Evolutionary conservation across 31 red algal genomes (phyloP).

Genomic region (Odonthalia washingtoniensis): DNA sequence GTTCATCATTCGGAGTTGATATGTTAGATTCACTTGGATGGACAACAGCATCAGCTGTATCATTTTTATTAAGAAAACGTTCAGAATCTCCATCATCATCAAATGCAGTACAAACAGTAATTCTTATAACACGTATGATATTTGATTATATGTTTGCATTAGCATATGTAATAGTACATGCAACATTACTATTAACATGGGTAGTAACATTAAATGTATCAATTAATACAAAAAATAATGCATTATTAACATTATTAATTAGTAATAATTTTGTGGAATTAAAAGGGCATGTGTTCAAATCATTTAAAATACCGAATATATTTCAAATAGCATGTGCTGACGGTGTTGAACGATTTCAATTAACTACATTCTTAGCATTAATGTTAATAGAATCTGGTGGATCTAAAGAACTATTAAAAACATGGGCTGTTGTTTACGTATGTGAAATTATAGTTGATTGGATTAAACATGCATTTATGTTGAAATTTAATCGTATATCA

Average conservation of each 20-base stretch:
- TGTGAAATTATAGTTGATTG: constrained; percentile 88
- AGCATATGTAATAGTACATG: constrained; percentile 70
- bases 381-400: constrained; percentile 77
- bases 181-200: constrained; percentile 72
- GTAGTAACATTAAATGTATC: constrained; percentile 92
- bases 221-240: constrained; percentile 88
- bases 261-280: constrained; percentile 97
- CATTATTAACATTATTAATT: constrained; percentile 84
- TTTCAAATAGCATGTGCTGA: constrained; percentile 90
- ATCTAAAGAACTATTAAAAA: constrained; percentile 56
- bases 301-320: constrained; percentile 76
- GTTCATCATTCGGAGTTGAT: constrained; percentile 87
- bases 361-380: constrained; percentile 73
- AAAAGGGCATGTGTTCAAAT: constrained; percentile 86
- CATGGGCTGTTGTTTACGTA: constrained; percentile 63
- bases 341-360: constrained; percentile 85
- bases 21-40: constrained; percentile 85
- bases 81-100: not conserved
- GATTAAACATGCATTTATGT: constrained; percentile 93
- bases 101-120: constrained; percentile 49
- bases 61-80: constrained; percentile 39
- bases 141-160: constrained; percentile 74
- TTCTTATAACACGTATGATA: constrained; percentile 57
- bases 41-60: constrained; percentile 68
- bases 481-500: constrained; percentile 87